A percentile compares a stretch with the other conserved stretches of the same genome.
Evolutionary conservation across 495 filamentous ascomycete species (phyloP).

Genomic region (Lophiotrema nucula): DNA sequence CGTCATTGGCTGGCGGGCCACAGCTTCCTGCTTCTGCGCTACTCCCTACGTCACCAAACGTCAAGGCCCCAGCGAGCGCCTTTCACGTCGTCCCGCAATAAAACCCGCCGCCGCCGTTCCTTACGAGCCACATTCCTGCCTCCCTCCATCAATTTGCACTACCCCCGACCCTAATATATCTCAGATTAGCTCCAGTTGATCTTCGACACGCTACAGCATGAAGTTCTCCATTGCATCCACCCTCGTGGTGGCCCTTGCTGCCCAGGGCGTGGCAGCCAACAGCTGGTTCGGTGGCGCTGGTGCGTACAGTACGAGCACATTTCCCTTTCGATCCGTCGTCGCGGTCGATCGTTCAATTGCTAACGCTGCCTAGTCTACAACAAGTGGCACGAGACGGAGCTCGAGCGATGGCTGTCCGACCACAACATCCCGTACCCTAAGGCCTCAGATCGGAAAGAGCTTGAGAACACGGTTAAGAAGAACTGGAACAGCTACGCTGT

Average conservation of each 20-base stretch:
- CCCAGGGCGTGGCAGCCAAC: slow-evolving; percentile 65
- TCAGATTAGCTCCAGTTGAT: slow-evolving; percentile 9
- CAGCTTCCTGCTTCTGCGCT: too few relatives aligned
- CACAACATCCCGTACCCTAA: slow-evolving; percentile 76
- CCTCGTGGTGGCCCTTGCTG: slow-evolving; percentile 68
- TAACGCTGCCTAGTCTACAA: slow-evolving; percentile 70
- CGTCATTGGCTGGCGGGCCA: too few relatives aligned
- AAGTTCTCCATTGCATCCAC: slow-evolving; percentile 67
- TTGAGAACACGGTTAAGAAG: slow-evolving; percentile 63
- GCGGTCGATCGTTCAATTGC: neutral
- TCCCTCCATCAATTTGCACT: neutral
- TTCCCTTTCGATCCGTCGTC: neutral
- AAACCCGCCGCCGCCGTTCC: neutral
- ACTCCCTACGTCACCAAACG: too few relatives aligned
- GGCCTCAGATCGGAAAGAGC: slow-evolving; percentile 52
- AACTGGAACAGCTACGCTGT: slow-evolving; percentile 73
- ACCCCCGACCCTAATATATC: slow-evolving; percentile 3
- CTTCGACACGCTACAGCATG: slow-evolving; percentile 49
- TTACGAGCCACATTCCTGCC: slow-evolving; percentile 1
- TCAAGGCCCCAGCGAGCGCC: neutral
- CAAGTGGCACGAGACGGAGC: slow-evolving; percentile 97
- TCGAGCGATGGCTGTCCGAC: slow-evolving; percentile 95
- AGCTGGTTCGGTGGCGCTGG: slow-evolving; percentile 83
- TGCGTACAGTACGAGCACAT: slow-evolving; percentile 41
- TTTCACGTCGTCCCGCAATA: neutral